Conservation (phyloP, 2,329 filamentous ascomycete species). For the Graphilbum sp. region DNA sequence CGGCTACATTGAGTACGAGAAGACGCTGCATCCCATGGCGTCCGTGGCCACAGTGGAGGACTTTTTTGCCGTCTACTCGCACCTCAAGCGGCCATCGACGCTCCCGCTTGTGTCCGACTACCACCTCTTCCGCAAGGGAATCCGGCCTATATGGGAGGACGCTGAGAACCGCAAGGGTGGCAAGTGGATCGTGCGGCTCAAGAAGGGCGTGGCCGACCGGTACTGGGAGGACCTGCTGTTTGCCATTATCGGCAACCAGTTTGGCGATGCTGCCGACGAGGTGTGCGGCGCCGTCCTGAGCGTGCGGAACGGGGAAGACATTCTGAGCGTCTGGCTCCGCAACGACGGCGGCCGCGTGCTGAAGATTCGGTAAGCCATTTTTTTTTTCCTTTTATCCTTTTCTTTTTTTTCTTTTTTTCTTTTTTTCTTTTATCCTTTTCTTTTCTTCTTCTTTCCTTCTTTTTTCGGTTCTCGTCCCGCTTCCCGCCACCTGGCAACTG, state of each 20-base stretch:
- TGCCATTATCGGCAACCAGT: conserved; percentile 85
- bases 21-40: conserved; percentile 79
- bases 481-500: neutral
- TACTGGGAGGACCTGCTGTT: conserved; percentile 94
- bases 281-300: conserved; percentile 91
- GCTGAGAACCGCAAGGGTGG: conserved; percentile 91
- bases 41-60: conserved; percentile 70
- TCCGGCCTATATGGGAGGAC: conserved; percentile 96
- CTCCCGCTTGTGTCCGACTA: conserved; percentile 92
- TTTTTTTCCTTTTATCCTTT: neutral
- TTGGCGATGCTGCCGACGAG: conserved; percentile 81
- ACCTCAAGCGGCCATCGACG: conserved; percentile 76
- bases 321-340: conserved; percentile 94
- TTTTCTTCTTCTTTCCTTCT: no score
- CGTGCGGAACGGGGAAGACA: conserved; percentile 88
- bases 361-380: conserved; percentile 65
- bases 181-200: conserved; percentile 93
- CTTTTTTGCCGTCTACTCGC: conserved; percentile 78
- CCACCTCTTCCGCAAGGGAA: conserved; percentile 92
- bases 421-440: neutral
- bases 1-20: conserved; percentile 77
- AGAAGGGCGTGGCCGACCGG: conserved; percentile 91
- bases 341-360: conserved; percentile 86
- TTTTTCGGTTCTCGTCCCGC: no score
- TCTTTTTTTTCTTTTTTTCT: conserved; percentile 2